phyloP scores from a whole-genome alignment of 768 basidiomycete genomes.

The Serpula lacrymans region DNA sequence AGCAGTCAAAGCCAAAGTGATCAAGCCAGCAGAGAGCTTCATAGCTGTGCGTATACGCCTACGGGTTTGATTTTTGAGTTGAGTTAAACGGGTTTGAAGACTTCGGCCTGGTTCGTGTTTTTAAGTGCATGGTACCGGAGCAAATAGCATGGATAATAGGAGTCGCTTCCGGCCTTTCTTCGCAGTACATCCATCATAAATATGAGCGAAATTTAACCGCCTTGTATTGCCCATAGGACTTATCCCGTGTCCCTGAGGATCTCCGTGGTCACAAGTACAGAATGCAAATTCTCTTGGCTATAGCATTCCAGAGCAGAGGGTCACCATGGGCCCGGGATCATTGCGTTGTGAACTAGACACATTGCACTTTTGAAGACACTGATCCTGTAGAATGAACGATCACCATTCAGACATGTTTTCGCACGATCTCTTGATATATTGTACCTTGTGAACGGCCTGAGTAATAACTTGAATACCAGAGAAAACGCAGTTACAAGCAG shows the following conservation, averaged over 20 bases:
- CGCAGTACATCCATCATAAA: background rate
- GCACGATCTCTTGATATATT: too few species aligned
- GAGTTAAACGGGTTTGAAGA: background rate
- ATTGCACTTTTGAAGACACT: too few species aligned
- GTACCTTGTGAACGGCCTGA: too few species aligned
- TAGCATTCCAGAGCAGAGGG: background rate
- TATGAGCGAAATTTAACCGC: background rate
- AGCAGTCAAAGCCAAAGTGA: background rate
- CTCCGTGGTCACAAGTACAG: background rate
- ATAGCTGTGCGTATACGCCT: background rate
- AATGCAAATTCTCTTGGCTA: background rate
- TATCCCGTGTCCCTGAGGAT: background rate
- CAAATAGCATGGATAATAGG: background rate
- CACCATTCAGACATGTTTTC: too few species aligned
- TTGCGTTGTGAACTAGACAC: too few species aligned
- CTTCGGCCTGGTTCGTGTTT: background rate
- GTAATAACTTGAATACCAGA: too few species aligned
- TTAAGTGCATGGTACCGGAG: background rate
- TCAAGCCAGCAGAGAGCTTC: background rate
- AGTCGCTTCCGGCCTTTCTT: background rate
- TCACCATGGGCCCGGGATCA: too few species aligned
- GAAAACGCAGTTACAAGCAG: too few species aligned
- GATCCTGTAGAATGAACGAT: too few species aligned
- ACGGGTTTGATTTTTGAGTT: background rate
- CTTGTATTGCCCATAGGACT: too few species aligned